phyloP scores from a whole-genome alignment of 257 asterid species.

The Thymus quinquecostatus region DNA sequence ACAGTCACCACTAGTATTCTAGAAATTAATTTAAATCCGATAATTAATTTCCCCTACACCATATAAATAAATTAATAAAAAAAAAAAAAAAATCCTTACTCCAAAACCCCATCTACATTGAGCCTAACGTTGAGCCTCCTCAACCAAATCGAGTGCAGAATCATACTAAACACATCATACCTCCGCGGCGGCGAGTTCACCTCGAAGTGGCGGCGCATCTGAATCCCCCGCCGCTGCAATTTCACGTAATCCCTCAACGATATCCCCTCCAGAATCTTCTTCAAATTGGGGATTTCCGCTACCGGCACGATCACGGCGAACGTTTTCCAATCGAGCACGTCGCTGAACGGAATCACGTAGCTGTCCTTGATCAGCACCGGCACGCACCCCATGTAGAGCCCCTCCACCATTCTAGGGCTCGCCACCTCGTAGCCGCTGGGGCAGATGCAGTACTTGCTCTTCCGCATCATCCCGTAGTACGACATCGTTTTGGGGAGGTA shows the following conservation, averaged over 20 bases:
- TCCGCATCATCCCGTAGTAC: constrained; percentile 74
- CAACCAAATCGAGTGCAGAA: constrained; percentile 78
- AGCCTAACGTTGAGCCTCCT: constrained; percentile 64
- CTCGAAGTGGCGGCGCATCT: constrained; percentile 68
- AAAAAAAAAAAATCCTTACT: too few relatives aligned
- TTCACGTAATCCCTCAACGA: constrained; percentile 43
- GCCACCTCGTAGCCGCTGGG: constrained; percentile 96
- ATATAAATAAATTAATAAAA: too few relatives aligned
- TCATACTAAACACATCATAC: constrained; percentile 71
- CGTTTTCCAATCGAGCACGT: constrained; percentile 70
- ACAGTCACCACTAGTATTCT: too few relatives aligned
- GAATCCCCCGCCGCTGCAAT: constrained; percentile 45
- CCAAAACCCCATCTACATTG: constrained; percentile 5
- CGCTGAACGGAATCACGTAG: constrained; percentile 74
- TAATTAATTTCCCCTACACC: too few relatives aligned
- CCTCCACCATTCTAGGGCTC: constrained; percentile 89
- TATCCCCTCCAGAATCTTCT: constrained; percentile 54
- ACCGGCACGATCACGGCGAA: constrained; percentile 63
- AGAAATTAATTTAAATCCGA: too few relatives aligned
- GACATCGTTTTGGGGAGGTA: constrained; percentile 66
- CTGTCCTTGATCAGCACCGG: constrained; percentile 77
- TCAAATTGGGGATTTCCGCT: constrained; percentile 65
- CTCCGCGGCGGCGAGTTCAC: constrained; percentile 67
- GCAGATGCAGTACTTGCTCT: constrained; percentile 76
- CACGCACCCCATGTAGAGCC: constrained; percentile 75